Evolutionary conservation across 139 green algal species (phyloP), one percentile per base, ranked within the genome.

Genomic region (Tetraselmis chui): DNA sequence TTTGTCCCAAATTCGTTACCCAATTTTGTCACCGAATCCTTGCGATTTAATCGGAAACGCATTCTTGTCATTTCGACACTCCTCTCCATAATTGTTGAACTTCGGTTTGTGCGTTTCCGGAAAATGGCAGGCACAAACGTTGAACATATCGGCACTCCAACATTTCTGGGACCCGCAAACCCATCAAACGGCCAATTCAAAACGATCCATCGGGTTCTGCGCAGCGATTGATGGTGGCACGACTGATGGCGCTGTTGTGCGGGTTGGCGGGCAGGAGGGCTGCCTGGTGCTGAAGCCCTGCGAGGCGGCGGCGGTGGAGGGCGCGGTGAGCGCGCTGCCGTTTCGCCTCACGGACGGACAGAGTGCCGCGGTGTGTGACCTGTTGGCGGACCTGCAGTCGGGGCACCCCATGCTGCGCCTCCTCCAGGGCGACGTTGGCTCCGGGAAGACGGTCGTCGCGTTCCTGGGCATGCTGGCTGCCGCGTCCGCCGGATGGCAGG

Each of bases 341-440:
- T 94, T 89, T 75, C 1, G 83, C 1, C 83, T 94, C 32, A 95
- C 91, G 25, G 24, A 22, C 18, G 84, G 79, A 59, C 90, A 95
- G 83, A 23, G 85, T 45, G 25, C 1, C 0, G 84, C 30, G 0
- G 29, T 91, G 76, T 28, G 76, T 24, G 91, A 95, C 85, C 87
- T 95, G 67, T 74, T 92, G n/a, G 29, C 32, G 2, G 90, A 94
- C 81, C 76, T 95, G 84, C 59, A 76, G 18, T 75, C 45, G n/a
- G 31, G 58, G 23, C 59, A 77, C 23, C 90, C 93, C 30, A 97
- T 96, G 93, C 81, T 91, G 83, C 88, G 93, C 59, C 89, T 98
- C 82, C 89, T 99, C 67, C 95, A 98, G 87, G 96, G 96, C 2
- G 96, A 99, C 82, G 96, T 99, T 25, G 96, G 96, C 1, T 95